Evolutionary conservation across 139 green algal species (phyloP), one percentile per base, ranked within the genome.

Genomic region (Closterium sp.): DNA sequence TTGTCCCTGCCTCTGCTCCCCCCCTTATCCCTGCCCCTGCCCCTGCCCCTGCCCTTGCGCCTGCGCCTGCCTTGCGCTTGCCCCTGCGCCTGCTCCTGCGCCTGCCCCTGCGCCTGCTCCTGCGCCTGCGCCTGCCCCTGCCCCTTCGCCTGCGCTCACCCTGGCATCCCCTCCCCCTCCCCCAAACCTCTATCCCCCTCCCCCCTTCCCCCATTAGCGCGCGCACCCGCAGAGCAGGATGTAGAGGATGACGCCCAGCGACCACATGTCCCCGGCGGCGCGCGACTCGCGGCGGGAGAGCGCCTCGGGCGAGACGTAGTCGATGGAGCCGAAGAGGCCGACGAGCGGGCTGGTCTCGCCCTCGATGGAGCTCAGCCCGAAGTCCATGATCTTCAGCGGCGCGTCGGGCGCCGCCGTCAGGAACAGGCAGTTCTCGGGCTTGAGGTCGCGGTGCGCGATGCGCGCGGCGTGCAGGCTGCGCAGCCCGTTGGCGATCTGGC

Each of bases 361-460:
- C 24, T 87, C 62, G 30, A 96, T 90, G 9, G 92, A 34, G 70
- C 91, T 94, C 42, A 99, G 95, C 10, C 97, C 97, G 95, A 99
- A 99, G 94, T 99, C 97, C 29, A 97, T 99, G 85, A 98, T 96
- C 95, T 99, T 99, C 85, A 99, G 95, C 89, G 96, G 91, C 0
- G 97, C 88, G 17, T 95, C 73, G 4, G 96, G 91, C 17, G 45
- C 89, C 17, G 97, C 96, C 94, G 91, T 97, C 1, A 96, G 96
- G 70, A 99, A 97, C 91, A 99, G 94, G 92, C 99, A 99, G 95
- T 99, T 99, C 93, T 99, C 98, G 50, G 96, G 97, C 93, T 97
- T 97, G 31, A 97, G 91, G 93, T 97, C 96, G 0, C 96, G 70
- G n/a, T 95, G 94, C 19, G 91, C n/a, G 19, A 95, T 92, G 29